These are phyloP conservation scores for Aureobasidium subglaciale DNA, from an alignment of 2,329 filamentous ascomycete genomes.

Conservation along the genomic window DNA sequence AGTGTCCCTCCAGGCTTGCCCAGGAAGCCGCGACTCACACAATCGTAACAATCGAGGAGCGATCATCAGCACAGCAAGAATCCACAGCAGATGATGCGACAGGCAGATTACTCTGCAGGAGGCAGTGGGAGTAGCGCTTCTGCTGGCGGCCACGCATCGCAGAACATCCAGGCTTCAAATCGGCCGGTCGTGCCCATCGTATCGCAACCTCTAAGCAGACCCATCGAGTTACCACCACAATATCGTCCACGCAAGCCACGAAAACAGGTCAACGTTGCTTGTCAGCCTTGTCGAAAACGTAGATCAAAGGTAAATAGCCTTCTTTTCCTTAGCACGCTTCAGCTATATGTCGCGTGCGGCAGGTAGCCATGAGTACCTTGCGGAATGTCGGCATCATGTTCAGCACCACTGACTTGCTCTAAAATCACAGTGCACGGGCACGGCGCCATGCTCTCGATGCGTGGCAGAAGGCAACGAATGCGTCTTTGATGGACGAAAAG, in stretches of 20 bases:
- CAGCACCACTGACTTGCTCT: background rate
- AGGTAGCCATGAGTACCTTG: background rate
- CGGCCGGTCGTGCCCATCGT: constrained; percentile 7
- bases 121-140: background rate
- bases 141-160: background rate
- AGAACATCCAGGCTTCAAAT: background rate
- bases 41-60: no score
- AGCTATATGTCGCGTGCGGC: background rate
- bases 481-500: constrained; percentile 10
- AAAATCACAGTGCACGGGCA: constrained; percentile 13
- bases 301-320: constrained; percentile 11
- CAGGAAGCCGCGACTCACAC: background rate
- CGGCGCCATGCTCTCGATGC: constrained; percentile 8
- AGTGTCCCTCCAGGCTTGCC: background rate
- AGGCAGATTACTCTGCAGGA: background rate
- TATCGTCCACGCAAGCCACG: constrained; percentile 10
- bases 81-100: constrained; percentile 7
- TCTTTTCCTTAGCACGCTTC: background rate
- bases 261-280: constrained; percentile 12
- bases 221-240: constrained; percentile 10
- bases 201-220: constrained; percentile 10
- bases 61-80: background rate
- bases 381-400: background rate
- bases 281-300: constrained; percentile 12
- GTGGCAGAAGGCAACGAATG: constrained; percentile 11